Conservation (phyloP, 352 stramenopile genomes). For the Peronospora destructor region DNA sequence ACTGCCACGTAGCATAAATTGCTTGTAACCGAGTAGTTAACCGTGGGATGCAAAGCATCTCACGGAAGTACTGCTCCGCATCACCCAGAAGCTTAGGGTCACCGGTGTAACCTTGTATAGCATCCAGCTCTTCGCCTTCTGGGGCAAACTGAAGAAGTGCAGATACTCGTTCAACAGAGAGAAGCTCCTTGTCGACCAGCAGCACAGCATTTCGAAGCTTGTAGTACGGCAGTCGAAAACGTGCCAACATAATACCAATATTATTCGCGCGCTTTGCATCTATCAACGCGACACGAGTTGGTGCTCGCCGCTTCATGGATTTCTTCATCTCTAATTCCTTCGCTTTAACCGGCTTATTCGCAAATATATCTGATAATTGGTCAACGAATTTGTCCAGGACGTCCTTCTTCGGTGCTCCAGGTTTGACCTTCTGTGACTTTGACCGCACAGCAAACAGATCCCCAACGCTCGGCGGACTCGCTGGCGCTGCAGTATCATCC, state of each 20-base stretch:
- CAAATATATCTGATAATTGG: slow-evolving; percentile 67
- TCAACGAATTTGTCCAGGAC: slow-evolving; percentile 63
- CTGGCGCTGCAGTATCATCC: slow-evolving; percentile 7
- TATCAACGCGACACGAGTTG: slow-evolving; percentile 71
- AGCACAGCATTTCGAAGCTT: slow-evolving; percentile 75
- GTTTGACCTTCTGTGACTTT: slow-evolving; percentile 16
- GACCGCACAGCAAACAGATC: slow-evolving; percentile 35
- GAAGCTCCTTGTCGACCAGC: slow-evolving; percentile 65
- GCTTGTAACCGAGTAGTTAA: slow-evolving; percentile 63
- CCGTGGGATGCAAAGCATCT: slow-evolving; percentile 58
- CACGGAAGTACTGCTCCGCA: slow-evolving; percentile 73
- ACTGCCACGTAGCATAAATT: slow-evolving; percentile 79
- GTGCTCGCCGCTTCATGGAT: slow-evolving; percentile 54
- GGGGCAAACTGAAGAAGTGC: slow-evolving; percentile 74
- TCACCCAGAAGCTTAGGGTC: slow-evolving; percentile 72
- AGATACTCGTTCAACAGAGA: slow-evolving; percentile 68
- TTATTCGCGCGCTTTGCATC: slow-evolving; percentile 83
- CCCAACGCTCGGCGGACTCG: slow-evolving; percentile 23
- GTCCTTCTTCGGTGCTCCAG: slow-evolving; percentile 30
- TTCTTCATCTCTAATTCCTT: slow-evolving; percentile 44
- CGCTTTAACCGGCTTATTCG: slow-evolving; percentile 65
- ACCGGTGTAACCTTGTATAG: slow-evolving; percentile 52
- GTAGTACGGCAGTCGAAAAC: slow-evolving; percentile 75
- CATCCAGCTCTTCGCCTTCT: slow-evolving; percentile 61
- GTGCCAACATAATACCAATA: slow-evolving; percentile 81